A percentile compares a stretch with the other conserved stretches of the same genome.
These are phyloP conservation scores for Tardiomyces blankii DNA, from an alignment of 1,139 yeast genomes.

Conservation along the genomic window DNA sequence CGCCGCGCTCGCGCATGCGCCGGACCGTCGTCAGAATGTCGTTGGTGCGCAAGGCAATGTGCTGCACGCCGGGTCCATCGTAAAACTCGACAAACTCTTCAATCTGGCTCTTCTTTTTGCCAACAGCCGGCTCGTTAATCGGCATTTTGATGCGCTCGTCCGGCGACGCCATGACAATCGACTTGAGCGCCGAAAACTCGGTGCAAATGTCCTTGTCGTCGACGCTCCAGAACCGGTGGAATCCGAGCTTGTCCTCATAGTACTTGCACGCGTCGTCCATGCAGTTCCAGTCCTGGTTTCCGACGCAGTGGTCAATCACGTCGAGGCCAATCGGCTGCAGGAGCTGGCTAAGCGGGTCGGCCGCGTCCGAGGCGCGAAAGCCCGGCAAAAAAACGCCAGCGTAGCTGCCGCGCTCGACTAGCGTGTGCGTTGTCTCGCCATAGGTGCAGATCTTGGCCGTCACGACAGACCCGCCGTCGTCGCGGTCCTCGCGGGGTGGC, in stretches of 20 bases:
- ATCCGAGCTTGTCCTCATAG: constrained; percentile 55
- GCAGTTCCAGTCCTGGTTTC: constrained; percentile 60
- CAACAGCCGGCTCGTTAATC: constrained; percentile 70
- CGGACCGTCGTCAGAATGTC: constrained; percentile 50
- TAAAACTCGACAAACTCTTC: constrained; percentile 71
- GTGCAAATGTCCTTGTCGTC: constrained; percentile 69
- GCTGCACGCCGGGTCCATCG: constrained; percentile 78
- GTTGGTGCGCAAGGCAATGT: constrained; percentile 55
- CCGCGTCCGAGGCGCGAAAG: constrained; percentile 20
- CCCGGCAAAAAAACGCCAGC: constrained; percentile 47
- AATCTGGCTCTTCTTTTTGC: constrained; percentile 58
- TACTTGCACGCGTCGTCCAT: constrained; percentile 48
- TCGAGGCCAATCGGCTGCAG: constrained; percentile 31
- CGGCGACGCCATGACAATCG: constrained; percentile 66
- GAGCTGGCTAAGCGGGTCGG: constrained; percentile 13
- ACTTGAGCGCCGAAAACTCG: constrained; percentile 53
- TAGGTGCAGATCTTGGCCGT: constrained; percentile 49
- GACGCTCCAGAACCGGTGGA: constrained; percentile 74
- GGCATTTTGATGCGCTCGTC: constrained; percentile 67
- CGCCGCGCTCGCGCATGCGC: constrained; percentile 45
- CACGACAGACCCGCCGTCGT: constrained; percentile 40
- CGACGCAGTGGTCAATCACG: constrained; percentile 67
- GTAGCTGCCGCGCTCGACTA: constrained; percentile 37
- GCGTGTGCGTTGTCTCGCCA: constrained; percentile 58
- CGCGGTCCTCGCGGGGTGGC: constrained; percentile 33